Evolutionary conservation across 352 stramenopile species (phyloP).

Genomic region (Ophiocytium majus): DNA sequence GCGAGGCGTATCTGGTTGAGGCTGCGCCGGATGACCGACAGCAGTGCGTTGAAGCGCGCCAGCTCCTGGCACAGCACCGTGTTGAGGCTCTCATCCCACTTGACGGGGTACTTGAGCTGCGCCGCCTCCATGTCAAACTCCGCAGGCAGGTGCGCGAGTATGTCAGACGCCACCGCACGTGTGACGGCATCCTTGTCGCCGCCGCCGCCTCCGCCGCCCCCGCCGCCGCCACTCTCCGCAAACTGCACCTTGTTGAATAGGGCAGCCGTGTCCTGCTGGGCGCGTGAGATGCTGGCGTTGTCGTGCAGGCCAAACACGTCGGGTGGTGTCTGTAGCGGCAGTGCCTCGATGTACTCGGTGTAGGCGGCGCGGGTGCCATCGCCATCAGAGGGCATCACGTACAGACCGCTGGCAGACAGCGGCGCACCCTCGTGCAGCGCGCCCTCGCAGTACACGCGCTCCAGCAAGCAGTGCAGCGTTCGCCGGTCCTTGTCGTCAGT

Average conservation of each 20-base stretch:
- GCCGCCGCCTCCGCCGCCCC: conserved; percentile 64
- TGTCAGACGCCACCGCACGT: conserved; percentile 75
- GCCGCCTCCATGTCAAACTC: conserved; percentile 88
- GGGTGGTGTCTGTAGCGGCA: conserved; percentile 77
- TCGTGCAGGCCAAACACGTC: conserved; percentile 87
- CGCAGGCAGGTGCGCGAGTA: conserved; percentile 68
- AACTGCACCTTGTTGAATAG: conserved; percentile 86
- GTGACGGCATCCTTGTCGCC: conserved; percentile 81
- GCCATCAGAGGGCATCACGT: conserved; percentile 48
- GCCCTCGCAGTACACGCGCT: conserved; percentile 76
- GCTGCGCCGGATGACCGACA: conserved; percentile 75
- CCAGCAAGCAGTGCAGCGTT: conserved; percentile 80
- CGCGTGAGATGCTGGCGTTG: conserved; percentile 88
- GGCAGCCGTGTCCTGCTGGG: conserved; percentile 86
- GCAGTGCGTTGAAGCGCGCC: conserved; percentile 85
- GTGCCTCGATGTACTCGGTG: conserved; percentile 64
- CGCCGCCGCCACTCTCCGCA: conserved; percentile 74
- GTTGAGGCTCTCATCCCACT: conserved; percentile 88
- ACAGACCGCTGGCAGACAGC: conserved; percentile 55
- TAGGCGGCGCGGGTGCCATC: conserved; percentile 35
- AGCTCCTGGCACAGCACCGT: conserved; percentile 86
- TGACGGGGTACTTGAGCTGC: conserved; percentile 81
- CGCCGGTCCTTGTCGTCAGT: conserved; percentile 88
- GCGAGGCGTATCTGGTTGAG: conserved; percentile 79
- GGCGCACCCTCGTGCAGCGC: conserved; percentile 66